Percentiles rank a stretch among this genome's conserved stretches.
These are phyloP conservation scores for Kregervanrija fluxuum DNA, from an alignment of 805 yeast genomes.

Conservation along the genomic window DNA sequence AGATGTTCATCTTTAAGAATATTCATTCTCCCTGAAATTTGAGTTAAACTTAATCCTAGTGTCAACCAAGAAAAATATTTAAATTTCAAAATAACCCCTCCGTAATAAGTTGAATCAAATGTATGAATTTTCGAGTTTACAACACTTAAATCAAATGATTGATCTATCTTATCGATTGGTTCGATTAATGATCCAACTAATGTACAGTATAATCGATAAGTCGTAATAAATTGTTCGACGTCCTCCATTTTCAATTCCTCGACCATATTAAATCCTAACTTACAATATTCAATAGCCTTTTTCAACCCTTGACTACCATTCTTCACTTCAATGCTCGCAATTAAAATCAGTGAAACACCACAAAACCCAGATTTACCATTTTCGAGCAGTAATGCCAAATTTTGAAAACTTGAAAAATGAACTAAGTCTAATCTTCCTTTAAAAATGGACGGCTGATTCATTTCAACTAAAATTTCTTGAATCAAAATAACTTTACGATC, in stretches of 20 bases:
- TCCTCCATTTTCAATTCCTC: constrained; percentile 26
- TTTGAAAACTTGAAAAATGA: constrained; percentile 27
- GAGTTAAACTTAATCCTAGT: constrained; percentile 8
- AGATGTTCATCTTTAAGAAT: not conserved
- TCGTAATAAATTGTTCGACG: constrained; percentile 29
- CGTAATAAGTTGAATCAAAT: constrained; percentile 1
- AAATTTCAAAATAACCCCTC: constrained; percentile 7
- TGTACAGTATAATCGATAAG: constrained; percentile 36
- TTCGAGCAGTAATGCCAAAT: constrained; percentile 29
- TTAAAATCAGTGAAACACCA: constrained; percentile 32
- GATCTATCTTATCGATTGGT: constrained; percentile 30
- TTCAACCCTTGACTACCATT: constrained; percentile 26
- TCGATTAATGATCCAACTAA: constrained; percentile 36
- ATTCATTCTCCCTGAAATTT: constrained; percentile 7
- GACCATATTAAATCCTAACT: constrained; percentile 32
- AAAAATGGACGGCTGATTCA: constrained; percentile 30
- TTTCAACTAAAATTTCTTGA: constrained; percentile 34
- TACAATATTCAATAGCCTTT: constrained; percentile 35
- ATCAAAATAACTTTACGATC: constrained; percentile 26
- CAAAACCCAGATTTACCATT: constrained; percentile 35
- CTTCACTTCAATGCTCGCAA: constrained; percentile 29
- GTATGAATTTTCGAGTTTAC: constrained; percentile 6
- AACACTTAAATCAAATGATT: constrained; percentile 16
- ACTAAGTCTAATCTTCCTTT: constrained; percentile 24
- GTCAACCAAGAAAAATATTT: constrained; percentile 12